These are phyloP conservation scores for Epichloe sylvatica DNA, from an alignment of 2,329 filamentous ascomycete species.

Conservation along the genomic window DNA sequence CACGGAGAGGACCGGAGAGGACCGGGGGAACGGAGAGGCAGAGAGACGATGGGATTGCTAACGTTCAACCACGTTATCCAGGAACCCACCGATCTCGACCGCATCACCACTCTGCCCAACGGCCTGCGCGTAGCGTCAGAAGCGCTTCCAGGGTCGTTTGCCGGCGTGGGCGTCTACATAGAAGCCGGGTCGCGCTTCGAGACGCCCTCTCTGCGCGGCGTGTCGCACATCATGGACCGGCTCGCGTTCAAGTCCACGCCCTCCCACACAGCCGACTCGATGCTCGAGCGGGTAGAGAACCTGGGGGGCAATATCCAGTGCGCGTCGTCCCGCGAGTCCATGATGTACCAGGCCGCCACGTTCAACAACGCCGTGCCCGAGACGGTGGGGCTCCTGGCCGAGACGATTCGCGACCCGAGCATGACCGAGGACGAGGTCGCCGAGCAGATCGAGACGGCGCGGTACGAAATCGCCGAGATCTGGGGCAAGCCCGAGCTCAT, in stretches of 20 bases:
- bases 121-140: constrained; percentile 91
- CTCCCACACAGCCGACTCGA: constrained; percentile 59
- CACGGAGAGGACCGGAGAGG: not conserved
- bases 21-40: no score
- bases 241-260: constrained; percentile 86
- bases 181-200: constrained; percentile 93
- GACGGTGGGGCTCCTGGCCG: constrained; percentile 72
- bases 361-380: constrained; percentile 86
- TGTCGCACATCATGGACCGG: constrained; percentile 92
- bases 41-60: not conserved
- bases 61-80: constrained; percentile 4
- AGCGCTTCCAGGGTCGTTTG: constrained; percentile 84
- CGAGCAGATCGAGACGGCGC: constrained; percentile 77
- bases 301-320: constrained; percentile 98
- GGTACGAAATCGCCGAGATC: constrained; percentile 93
- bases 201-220: constrained; percentile 67
- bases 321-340: constrained; percentile 81
- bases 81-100: constrained; percentile 76
- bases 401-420: constrained; percentile 76
- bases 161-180: constrained; percentile 88
- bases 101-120: constrained; percentile 79
- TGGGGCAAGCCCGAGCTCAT: constrained; percentile 97
- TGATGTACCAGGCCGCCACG: constrained; percentile 98
- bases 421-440: constrained; percentile 78
- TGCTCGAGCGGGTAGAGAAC: constrained; percentile 76